Percentiles rank a stretch among this genome's conserved stretches.
These are phyloP conservation scores for Elsinoe arachidis DNA, from an alignment of 2,329 filamentous ascomycete species.

Conservation along the genomic window DNA sequence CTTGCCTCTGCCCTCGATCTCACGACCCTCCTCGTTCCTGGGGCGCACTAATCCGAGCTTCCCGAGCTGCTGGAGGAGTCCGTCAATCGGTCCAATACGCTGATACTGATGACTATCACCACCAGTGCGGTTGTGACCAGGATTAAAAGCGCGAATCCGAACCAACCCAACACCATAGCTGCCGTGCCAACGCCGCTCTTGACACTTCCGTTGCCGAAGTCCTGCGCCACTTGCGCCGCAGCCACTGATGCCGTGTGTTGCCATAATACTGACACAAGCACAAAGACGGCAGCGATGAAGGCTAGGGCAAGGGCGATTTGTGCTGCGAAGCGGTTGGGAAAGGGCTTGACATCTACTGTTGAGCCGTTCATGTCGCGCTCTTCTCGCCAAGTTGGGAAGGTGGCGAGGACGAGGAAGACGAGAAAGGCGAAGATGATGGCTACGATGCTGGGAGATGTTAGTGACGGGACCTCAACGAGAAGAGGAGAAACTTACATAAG, in stretches of 20 bases:
- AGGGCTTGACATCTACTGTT: conserved; percentile 85
- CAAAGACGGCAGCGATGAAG: conserved; percentile 59
- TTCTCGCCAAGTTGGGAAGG: conserved; percentile 96
- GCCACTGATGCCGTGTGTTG: conserved; percentile 96
- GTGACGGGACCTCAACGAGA: background rate
- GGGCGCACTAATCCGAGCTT: background rate
- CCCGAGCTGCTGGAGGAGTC: conserved; percentile 23
- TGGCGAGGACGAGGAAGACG: conserved; percentile 87
- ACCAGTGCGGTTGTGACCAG: conserved; percentile 91
- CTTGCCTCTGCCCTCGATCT: background rate
- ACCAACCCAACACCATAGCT: conserved; percentile 97
- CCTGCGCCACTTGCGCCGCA: conserved; percentile 85
- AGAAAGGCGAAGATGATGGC: conserved; percentile 96
- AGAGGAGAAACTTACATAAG: conserved; percentile 57
- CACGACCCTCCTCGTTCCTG: background rate
- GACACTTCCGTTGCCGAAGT: conserved; percentile 83
- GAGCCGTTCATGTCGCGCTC: conserved; percentile 70
- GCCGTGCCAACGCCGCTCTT: conserved; percentile 81
- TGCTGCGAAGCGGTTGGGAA: conserved; percentile 84
- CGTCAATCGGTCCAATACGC: conserved; percentile 58
- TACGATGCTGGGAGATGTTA: conserved; percentile 60
- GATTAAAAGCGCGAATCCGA: conserved; percentile 85
- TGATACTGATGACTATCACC: conserved; percentile 93
- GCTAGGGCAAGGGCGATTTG: conserved; percentile 91
- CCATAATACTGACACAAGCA: conserved; percentile 64